These are phyloP conservation scores for Funneliformis mosseae DNA, from an alignment of 192 early-diverging fungal species.

Conservation along the genomic window DNA sequence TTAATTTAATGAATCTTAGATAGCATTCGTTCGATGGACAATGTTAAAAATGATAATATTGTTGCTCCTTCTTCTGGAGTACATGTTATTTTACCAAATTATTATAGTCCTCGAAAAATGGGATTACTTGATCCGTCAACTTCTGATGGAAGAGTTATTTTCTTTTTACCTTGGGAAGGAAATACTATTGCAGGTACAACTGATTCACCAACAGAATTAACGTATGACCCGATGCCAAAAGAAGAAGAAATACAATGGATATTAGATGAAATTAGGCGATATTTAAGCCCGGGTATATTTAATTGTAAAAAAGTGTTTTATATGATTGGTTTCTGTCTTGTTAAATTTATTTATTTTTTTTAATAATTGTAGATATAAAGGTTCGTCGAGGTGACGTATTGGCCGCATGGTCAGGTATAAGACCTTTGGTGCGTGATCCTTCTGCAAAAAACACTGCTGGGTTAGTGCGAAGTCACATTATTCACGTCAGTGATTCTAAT, in stretches of 20 bases:
- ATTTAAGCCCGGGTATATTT: slow-evolving; percentile 68
- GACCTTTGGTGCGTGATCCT: slow-evolving; percentile 95
- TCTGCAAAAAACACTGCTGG: slow-evolving; percentile 87
- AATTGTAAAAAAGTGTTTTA: not conserved
- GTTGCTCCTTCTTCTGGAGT: slow-evolving; percentile 93
- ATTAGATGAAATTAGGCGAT: slow-evolving; percentile 86
- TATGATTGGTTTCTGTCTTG: not conserved
- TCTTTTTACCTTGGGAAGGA: slow-evolving; percentile 98
- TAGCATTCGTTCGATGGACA: slow-evolving; percentile 89
- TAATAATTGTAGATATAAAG: slow-evolving; percentile 74
- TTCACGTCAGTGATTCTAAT: slow-evolving; percentile 78
- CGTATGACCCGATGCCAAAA: slow-evolving; percentile 80
- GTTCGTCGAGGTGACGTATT: slow-evolving; percentile 94
- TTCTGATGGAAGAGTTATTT: slow-evolving; percentile 94
- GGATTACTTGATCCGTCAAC: slow-evolving; percentile 94
- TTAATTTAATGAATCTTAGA: slow-evolving; percentile 46
- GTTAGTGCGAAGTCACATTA: slow-evolving; percentile 97
- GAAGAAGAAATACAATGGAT: slow-evolving; percentile 98
- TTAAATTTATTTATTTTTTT: not conserved
- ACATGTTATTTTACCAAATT: slow-evolving; percentile 93
- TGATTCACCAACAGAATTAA: slow-evolving; percentile 86
- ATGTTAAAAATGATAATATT: slow-evolving; percentile 73
- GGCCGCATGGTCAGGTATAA: slow-evolving; percentile 98
- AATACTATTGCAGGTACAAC: slow-evolving; percentile 96
- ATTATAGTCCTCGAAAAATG: slow-evolving; percentile 93